phyloP scores from a whole-genome alignment of 2,329 filamentous ascomycete genomes.

The Pseudonectria foliicola region DNA sequence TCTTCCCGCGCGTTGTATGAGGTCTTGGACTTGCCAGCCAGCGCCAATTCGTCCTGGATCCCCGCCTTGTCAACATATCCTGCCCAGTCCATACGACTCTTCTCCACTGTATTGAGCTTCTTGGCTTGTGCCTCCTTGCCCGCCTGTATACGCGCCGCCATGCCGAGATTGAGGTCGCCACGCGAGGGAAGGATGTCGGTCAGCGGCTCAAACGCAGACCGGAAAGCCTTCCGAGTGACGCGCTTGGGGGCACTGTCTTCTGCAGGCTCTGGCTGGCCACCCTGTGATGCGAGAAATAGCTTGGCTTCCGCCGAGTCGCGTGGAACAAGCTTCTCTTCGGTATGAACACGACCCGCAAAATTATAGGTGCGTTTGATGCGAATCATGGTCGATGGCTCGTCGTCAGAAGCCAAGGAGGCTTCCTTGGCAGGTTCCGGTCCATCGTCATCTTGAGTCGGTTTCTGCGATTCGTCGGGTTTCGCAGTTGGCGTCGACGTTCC shows the following conservation, averaged over 20 bases:
- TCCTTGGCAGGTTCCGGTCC: constrained; percentile 2
- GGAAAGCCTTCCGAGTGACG: constrained; percentile 48
- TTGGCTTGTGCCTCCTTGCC: constrained; percentile 46
- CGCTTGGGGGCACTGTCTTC: constrained; percentile 32
- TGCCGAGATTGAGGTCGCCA: constrained; percentile 51
- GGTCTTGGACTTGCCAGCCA: constrained; percentile 58
- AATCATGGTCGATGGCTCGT: constrained; percentile 38
- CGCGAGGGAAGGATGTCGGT: constrained; percentile 37
- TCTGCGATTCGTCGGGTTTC: constrained; percentile 4
- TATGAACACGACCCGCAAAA: constrained; percentile 66
- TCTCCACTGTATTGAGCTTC: constrained; percentile 65
- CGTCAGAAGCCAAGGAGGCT: constrained; percentile 1
- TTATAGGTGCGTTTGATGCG: constrained; percentile 66
- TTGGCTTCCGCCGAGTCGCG: constrained; percentile 59
- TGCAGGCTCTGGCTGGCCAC: constrained; percentile 16
- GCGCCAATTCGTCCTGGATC: constrained; percentile 60
- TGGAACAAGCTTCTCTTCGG: constrained; percentile 62
- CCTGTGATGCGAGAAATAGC: constrained; percentile 51
- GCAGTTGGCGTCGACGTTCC: constrained; percentile 20
- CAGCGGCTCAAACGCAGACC: constrained; percentile 56
- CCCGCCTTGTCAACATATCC: constrained; percentile 65
- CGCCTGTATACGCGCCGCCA: constrained; percentile 41
- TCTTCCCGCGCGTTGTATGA: constrained; percentile 57
- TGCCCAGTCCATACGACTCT: constrained; percentile 67
- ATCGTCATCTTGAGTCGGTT: constrained; percentile 1